phyloP scores from a whole-genome alignment of 1,139 yeast species.

The Suhomyces panamericanus region DNA sequence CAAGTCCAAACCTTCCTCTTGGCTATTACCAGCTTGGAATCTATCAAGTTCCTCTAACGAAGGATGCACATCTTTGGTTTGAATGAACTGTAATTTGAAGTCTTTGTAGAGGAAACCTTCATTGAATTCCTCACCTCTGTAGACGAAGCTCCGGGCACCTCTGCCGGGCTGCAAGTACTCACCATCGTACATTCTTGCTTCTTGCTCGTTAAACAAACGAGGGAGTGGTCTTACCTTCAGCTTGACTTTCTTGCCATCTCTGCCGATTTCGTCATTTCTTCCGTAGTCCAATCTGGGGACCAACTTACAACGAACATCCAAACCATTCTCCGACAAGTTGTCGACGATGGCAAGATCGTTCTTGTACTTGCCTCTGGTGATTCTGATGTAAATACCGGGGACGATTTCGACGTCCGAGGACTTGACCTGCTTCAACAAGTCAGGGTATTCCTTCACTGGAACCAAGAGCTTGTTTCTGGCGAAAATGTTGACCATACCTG shows the following conservation, averaged over 20 bases:
- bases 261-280: slow-evolving; percentile 57
- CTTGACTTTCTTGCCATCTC: slow-evolving; percentile 53
- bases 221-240: slow-evolving; percentile 77
- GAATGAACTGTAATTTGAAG: slow-evolving; percentile 78
- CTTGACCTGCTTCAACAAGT: slow-evolving; percentile 84
- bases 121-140: slow-evolving; percentile 83
- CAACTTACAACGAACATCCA: slow-evolving; percentile 87
- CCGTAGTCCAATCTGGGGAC: slow-evolving; percentile 95
- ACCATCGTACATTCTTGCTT: slow-evolving; percentile 54
- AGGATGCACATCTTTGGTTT: slow-evolving; percentile 84
- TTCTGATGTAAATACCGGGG: slow-evolving; percentile 90
- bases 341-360: slow-evolving; percentile 94
- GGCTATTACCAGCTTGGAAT: slow-evolving; percentile 70
- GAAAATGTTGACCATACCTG: slow-evolving; percentile 86
- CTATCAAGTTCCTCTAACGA: slow-evolving; percentile 83
- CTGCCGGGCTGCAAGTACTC: slow-evolving; percentile 68
- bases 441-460: slow-evolving; percentile 95
- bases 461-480: slow-evolving; percentile 74
- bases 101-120: slow-evolving; percentile 88
- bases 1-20: slow-evolving; percentile 77
- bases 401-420: slow-evolving; percentile 83
- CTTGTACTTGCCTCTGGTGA: slow-evolving; percentile 87
- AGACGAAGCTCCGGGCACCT: slow-evolving; percentile 72
- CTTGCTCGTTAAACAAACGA: slow-evolving; percentile 77
- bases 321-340: slow-evolving; percentile 88